Percentiles rank a stretch among this genome's conserved stretches.
Evolutionary conservation across 768 basidiomycete genomes (phyloP).

Genomic region (Boletus patriciae): DNA sequence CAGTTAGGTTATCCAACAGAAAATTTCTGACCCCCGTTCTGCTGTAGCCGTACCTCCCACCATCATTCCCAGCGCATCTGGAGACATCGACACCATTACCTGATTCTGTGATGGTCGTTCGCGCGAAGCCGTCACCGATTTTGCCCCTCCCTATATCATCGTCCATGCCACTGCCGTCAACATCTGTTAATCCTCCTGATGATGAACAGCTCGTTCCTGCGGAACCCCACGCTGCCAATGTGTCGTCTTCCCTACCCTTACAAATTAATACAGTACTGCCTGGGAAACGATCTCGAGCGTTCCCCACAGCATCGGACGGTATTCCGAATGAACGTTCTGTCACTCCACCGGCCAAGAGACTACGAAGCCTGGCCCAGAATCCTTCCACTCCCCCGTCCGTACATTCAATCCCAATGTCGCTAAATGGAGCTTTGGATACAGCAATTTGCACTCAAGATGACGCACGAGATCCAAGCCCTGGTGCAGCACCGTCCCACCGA

Average conservation of each 20-base stretch:
- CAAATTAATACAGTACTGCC: conserved; percentile 15
- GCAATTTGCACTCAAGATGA: conserved; percentile 6
- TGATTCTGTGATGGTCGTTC: conserved; percentile 20
- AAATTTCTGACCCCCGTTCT: conserved; percentile 14
- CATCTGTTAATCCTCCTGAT: conserved; percentile 19
- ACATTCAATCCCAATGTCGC: neutral
- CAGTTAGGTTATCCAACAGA: conserved; percentile 2
- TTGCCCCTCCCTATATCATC: conserved; percentile 24
- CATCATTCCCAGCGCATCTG: conserved; percentile 55
- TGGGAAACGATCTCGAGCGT: conserved; percentile 31
- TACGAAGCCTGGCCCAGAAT: conserved; percentile 14
- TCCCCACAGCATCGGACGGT: conserved; percentile 32
- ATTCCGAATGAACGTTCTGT: conserved; percentile 6
- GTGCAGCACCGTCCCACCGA: neutral
- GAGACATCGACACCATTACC: conserved; percentile 53
- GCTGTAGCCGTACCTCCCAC: conserved; percentile 48
- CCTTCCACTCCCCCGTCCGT: neutral
- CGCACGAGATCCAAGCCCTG: neutral
- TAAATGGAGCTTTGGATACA: conserved; percentile 10
- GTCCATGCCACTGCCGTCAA: conserved; percentile 28
- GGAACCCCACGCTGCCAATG: conserved; percentile 10
- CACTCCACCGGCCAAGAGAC: conserved; percentile 28
- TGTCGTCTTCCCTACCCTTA: conserved; percentile 16
- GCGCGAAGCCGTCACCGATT: conserved; percentile 48
- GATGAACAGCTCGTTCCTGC: conserved; percentile 11